Evolutionary conservation across 345 rosid species (phyloP), one percentile per base, ranked within the genome.

Genomic region (Populus pruinosa): DNA sequence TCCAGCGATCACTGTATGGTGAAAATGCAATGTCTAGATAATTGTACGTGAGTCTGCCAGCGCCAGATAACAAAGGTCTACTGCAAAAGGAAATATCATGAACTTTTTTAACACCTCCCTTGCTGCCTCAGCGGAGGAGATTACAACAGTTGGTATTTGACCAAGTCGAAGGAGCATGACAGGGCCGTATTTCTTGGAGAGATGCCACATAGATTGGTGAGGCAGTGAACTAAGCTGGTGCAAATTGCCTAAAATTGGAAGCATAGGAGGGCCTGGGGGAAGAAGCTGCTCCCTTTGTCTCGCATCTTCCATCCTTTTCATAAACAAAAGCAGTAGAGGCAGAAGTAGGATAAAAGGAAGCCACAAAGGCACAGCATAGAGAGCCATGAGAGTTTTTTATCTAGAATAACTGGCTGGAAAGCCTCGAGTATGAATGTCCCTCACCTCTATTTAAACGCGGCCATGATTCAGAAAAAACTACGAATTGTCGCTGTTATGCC

Each of bases 101-200:
- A 33, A 21, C 21, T 72, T 76, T 72, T 76, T 81, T 8, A 81
- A 31, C 33, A 73, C 80, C 21, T 81, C 80, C 35, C 12, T 61
- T 13, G 83, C 83, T 2, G 83, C 83, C 10, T 81, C 75, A 13
- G 83, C 74, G 44, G 83, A 76, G 36, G 83, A 81, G 11, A 81
- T 55, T 0, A 68, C 73, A 27, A 72, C 70, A 6, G 43, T 10
- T 8, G 55, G 80, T n/a, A 77, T 38, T 6, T 18, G 27, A 36
- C 67, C 79, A 6, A 68, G 67, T 27, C 43, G 59, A 1, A 75
- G 47, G 8, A 76, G 50, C 38, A 76, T 67, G 50, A 67, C 78
- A 1, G 66, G 67, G 33, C 67, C 41, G 18, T 33, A 67, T 55
- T 36, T 65, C 50, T 36, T 38, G 35, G 78, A 49, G 23, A 75